Base-by-base conservation (phyloP, 2,329 filamentous ascomycete genomes). In the Coniella lustricola region DNA sequence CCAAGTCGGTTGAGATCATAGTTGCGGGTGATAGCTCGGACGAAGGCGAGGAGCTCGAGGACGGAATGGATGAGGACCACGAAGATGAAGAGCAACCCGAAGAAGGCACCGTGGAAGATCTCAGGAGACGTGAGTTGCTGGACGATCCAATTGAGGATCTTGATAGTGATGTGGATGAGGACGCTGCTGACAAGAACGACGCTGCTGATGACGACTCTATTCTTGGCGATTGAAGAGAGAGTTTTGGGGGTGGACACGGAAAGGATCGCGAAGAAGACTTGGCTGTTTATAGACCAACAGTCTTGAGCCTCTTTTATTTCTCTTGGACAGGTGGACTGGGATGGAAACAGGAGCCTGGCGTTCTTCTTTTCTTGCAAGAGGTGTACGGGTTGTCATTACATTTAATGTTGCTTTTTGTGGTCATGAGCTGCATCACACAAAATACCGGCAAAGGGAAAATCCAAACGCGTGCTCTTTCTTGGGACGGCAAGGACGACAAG, bases 51-150 rank as follows among this genome's bases (percentile, higher is more conserved):
- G 71, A 72, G 21, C 72, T 73, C 22, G 79, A 80, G 55, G 80
- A 82, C 57, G 80, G 77, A 42, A 79, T 76, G 3, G 66, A 64
- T 10, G 80, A 82, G 58, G 79, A 83, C 56, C 62, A 82, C 5
- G 25, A 29, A 29, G 25, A 64, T 3, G 55, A 60, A 9, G 63
- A 63, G 48, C 71, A 72, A 20, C 72, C 74, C 21, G 79, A 80
- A 54, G 80, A 82, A 57, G 80, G 77, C 43, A 79, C 77, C 3
- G 66, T 63, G 12, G 80, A 82, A 58, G 79, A 83, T 56, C 62
- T 82, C 29, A 68, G 73, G 22, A 68, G 72, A 47, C 67, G 76
- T 44, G 79, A 77, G 58, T 61, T 82, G 46, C 54, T 81, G 20
- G 68, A 74, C 5, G 75, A 78, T 47, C 64, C 62, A 4, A 64